Evolutionary conservation across 345 rosid species (phyloP), one percentile per base, ranked within the genome.

Genomic region (Mercurialis annua): DNA sequence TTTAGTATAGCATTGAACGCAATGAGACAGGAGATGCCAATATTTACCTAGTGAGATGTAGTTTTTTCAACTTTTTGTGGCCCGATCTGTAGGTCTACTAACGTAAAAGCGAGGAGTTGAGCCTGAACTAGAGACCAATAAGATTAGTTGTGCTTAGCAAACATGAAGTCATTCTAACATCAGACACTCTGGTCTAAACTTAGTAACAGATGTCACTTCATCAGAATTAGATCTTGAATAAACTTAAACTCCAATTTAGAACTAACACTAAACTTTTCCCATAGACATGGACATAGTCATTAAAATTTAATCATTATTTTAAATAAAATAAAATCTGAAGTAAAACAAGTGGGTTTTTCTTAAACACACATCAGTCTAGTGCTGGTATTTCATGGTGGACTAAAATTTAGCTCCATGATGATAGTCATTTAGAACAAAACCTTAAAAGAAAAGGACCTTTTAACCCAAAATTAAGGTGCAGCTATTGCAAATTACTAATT

Each of bases 241-340:
- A 33, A 8, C 27, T 47, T 8, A 16, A 46, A 18, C 17, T 9
- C 18, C 10, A 17, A n/a, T n/a, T n/a, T n/a, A n/a, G n/a, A n/a
- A n/a, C 3, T 46, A 42, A 61, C 51, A 31, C 23, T 16, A 4
- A 20, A n/a, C 3, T 11, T 42, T 29, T 16, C 10, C 40, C 5
- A 26, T 20, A 11, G 48, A 17, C 26, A 43, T 78, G 68, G 82
- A 52, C 58, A 54, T 78, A 70, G 80, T 78, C 85, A n/a, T 70
- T 64, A 30, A 21, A 18, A 66, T 79, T 72, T 74, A 74, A 78
- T 74, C 9, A 79, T 81, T 66, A 4, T 43, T 38, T 52, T 47
- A 16, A n/a, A n/a, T n/a, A n/a, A n/a, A n/a, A n/a, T n/a, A n/a
- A n/a, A n/a, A 27, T 18, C 20, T n/a, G 10, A 15, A 69, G 15